Evolutionary conservation across 495 filamentous ascomycete species (phyloP).

Genomic region (Xylaria longipes): DNA sequence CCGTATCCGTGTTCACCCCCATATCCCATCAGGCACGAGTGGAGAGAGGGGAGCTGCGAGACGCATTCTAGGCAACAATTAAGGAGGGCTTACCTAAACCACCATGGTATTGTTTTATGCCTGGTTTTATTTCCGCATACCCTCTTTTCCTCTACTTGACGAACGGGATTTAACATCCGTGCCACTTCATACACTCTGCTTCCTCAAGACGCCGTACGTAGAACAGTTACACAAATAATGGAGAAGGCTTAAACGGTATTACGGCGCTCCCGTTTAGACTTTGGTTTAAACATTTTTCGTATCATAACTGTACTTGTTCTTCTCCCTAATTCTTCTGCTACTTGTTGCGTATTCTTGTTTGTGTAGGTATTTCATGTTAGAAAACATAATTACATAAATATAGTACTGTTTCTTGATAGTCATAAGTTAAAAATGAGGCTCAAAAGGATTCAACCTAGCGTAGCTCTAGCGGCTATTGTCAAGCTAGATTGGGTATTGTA

Average conservation of each 20-base stretch:
- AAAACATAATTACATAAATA: not conserved
- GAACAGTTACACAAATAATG: not conserved
- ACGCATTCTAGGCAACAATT: not conserved
- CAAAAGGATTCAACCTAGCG: not conserved
- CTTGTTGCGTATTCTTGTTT: not conserved
- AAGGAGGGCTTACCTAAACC: not conserved
- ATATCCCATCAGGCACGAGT: not conserved
- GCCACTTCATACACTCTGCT: not conserved
- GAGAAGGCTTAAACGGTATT: not conserved
- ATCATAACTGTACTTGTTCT: not conserved
- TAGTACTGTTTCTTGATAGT: not conserved
- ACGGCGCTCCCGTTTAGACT: not conserved
- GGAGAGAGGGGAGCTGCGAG: not conserved
- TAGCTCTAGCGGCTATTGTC: not conserved
- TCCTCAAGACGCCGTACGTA: not conserved
- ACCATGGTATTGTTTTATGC: not conserved
- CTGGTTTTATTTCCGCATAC: too few relatives aligned
- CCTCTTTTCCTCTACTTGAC: too few relatives aligned
- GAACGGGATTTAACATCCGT: not conserved
- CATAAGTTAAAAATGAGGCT: not conserved
- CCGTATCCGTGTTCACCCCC: not conserved
- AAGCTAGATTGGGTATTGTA: not conserved
- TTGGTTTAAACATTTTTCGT: not conserved
- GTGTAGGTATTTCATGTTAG: too few relatives aligned
- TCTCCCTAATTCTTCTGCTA: too few relatives aligned